Evolutionary conservation across 2,329 filamentous ascomycete genomes (phyloP).

Genomic region (Passalora sequoiae): DNA sequence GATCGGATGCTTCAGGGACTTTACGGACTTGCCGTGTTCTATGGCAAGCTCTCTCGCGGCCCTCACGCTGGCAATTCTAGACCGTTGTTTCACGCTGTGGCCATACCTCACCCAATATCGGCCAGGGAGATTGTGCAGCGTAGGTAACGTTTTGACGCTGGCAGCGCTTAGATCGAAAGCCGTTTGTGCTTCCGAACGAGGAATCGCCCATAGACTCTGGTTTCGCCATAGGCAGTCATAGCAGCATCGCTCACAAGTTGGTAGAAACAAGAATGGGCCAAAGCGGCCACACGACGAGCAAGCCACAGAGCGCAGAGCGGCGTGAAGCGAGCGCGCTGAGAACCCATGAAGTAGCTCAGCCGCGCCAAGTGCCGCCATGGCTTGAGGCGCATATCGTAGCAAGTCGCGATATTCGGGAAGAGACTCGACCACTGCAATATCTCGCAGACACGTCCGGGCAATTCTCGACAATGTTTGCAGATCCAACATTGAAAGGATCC

Average conservation of each 20-base stretch:
- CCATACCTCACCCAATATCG: background rate
- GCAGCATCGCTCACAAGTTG: slow-evolving; percentile 11
- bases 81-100: background rate
- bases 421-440: slow-evolving; percentile 1
- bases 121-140: slow-evolving; percentile 6
- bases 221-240: slow-evolving; percentile 8
- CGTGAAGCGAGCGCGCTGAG: slow-evolving; percentile 4
- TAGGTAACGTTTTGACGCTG: slow-evolving; percentile 4
- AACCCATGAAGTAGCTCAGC: slow-evolving; percentile 4
- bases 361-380: slow-evolving; percentile 6
- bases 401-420: slow-evolving; percentile 10
- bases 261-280: slow-evolving; percentile 10
- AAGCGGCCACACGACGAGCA: slow-evolving; percentile 6
- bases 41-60: slow-evolving; percentile 3
- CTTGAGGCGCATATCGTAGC: slow-evolving; percentile 7
- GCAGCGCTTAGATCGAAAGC: slow-evolving; percentile 6
- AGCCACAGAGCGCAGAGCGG: slow-evolving; percentile 2
- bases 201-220: slow-evolving; percentile 6
- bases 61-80: background rate
- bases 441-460: slow-evolving; percentile 7
- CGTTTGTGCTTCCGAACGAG: background rate
- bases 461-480: slow-evolving; percentile 8
- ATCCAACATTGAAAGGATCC: slow-evolving; percentile 10
- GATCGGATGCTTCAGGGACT: background rate
- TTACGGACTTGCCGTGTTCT: background rate